phyloP scores from a whole-genome alignment of 2,329 filamentous ascomycete genomes.

The Parasarocladium wereldwijsianum region DNA sequence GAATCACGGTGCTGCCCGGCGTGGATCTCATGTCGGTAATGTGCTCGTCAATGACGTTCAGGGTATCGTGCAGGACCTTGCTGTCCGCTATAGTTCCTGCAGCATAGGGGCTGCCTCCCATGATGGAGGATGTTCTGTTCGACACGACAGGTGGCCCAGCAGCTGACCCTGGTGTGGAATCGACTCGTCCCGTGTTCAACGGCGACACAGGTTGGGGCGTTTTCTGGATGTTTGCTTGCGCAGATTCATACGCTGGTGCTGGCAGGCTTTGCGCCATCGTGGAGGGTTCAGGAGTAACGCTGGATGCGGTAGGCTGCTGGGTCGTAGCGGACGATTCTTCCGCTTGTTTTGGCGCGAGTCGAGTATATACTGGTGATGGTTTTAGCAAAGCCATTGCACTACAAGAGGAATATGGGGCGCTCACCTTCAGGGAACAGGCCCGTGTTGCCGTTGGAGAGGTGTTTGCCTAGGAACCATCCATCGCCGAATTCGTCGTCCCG shows the following conservation, averaged over 20 bases:
- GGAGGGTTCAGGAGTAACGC: slow-evolving; percentile 12
- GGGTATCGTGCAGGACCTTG: slow-evolving; percentile 81
- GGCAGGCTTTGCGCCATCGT: slow-evolving; percentile 14
- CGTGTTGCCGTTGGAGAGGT: slow-evolving; percentile 57
- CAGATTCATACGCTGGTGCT: no score
- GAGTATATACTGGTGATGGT: slow-evolving; percentile 40
- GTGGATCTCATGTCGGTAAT: slow-evolving; percentile 68
- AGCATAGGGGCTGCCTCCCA: background rate
- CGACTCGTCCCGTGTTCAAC: slow-evolving; percentile 24
- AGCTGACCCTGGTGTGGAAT: slow-evolving; percentile 9
- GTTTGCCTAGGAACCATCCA: slow-evolving; percentile 69
- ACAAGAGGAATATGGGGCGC: slow-evolving; percentile 11
- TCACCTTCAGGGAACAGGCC: slow-evolving; percentile 74
- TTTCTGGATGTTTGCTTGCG: no score
- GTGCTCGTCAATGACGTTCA: slow-evolving; percentile 94
- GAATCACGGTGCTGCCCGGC: slow-evolving; percentile 34
- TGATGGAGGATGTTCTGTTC: slow-evolving; percentile 1
- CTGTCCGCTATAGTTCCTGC: slow-evolving; percentile 28
- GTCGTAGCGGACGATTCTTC: no score
- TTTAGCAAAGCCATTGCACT: slow-evolving; percentile 10
- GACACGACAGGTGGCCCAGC: background rate
- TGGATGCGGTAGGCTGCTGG: no score
- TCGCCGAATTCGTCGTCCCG: slow-evolving; percentile 81
- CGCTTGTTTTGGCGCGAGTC: slow-evolving; percentile 37
- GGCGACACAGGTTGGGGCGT: no score